Evolutionary conservation across 306 rosid genomes (phyloP).

Genomic region (Calophaca sinica): DNA sequence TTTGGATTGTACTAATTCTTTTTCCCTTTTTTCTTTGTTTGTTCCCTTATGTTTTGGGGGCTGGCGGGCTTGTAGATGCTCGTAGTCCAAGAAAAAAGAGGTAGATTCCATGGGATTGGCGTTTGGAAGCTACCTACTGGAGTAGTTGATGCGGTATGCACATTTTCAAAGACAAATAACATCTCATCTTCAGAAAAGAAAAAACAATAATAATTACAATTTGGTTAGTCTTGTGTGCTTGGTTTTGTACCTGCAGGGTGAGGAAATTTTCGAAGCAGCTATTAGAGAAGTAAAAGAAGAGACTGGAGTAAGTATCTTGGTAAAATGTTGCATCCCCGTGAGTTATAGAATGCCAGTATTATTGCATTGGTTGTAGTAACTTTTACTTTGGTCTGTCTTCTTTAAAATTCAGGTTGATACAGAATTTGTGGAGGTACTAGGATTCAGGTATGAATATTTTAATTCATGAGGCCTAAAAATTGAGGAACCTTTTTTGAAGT

Average conservation of each 20-base stretch:
- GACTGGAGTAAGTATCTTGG: conserved; percentile 59
- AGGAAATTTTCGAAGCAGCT: conserved; percentile 56
- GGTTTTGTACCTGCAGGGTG: conserved; percentile 54
- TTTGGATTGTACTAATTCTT: background rate
- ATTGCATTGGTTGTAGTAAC: conserved; percentile 6
- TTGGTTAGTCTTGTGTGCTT: conserved; percentile 12
- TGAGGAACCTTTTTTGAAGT: background rate
- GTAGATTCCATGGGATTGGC: conserved; percentile 53
- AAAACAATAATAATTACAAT: background rate
- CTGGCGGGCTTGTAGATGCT: conserved; percentile 48
- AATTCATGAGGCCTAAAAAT: background rate
- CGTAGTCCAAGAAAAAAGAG: conserved; percentile 66
- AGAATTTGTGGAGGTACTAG: conserved; percentile 57
- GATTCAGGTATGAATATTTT: conserved; percentile 54
- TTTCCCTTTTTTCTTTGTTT: background rate
- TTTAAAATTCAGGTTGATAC: conserved; percentile 57
- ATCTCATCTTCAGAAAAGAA: background rate
- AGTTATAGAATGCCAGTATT: background rate
- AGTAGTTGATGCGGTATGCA: conserved; percentile 57
- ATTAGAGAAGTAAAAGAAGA: conserved; percentile 70
- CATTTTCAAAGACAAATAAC: conserved; percentile 17
- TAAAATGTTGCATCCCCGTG: conserved; percentile 28
- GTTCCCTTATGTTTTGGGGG: background rate
- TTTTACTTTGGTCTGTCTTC: conserved; percentile 21
- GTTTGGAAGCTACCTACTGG: conserved; percentile 69